Evolutionary conservation across 768 basidiomycete genomes (phyloP).

Genomic region (Psilocybe azurescens): DNA sequence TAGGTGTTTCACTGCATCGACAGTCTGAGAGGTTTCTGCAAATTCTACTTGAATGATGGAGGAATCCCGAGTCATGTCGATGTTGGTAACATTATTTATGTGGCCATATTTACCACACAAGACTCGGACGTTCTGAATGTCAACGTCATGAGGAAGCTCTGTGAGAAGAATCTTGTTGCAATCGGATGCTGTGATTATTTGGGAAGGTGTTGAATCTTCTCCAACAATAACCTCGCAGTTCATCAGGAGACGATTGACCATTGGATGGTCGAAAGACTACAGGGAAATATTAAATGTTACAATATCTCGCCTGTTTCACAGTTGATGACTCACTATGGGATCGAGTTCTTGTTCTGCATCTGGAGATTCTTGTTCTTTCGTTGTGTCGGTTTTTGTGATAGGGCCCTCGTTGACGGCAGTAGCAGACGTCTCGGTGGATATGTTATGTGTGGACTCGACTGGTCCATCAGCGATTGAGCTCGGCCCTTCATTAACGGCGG

Average conservation of each 20-base stretch:
- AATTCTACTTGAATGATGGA: constrained; percentile 35
- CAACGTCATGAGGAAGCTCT: constrained; percentile 41
- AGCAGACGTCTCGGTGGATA: neutral
- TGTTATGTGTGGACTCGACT: neutral
- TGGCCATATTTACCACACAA: constrained; percentile 38
- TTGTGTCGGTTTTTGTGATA: neutral
- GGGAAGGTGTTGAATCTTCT: constrained; percentile 31
- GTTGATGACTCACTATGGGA: neutral
- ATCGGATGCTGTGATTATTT: constrained; percentile 44
- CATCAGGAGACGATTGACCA: constrained; percentile 29
- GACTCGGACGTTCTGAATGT: constrained; percentile 32
- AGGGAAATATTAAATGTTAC: neutral
- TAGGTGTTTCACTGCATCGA: constrained; percentile 37
- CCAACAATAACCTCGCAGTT: constrained; percentile 40
- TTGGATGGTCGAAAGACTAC: constrained; percentile 25
- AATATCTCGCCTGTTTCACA: neutral
- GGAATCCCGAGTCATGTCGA: constrained; percentile 24
- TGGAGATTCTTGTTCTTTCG: neutral
- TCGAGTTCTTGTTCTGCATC: neutral
- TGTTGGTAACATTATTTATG: constrained; percentile 24
- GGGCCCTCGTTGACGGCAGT: neutral
- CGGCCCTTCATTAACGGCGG: neutral
- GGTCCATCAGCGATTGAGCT: neutral
- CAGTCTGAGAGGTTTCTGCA: constrained; percentile 32
- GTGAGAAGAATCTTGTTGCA: constrained; percentile 42